phyloP scores from a whole-genome alignment of 1,284 basidiomycete species.

The Boletus hoseneyae region DNA sequence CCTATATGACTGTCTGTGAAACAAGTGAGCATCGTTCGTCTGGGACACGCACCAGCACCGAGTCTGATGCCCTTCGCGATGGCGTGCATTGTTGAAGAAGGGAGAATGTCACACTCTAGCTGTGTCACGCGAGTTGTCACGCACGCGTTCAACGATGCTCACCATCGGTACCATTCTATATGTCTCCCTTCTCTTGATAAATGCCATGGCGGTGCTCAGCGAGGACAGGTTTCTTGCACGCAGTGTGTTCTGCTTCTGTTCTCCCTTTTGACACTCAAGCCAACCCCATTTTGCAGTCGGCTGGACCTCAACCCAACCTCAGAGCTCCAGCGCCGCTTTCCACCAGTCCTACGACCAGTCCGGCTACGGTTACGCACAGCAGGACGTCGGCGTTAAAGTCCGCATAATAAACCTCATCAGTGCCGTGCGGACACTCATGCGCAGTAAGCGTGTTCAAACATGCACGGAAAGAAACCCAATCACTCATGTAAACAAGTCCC shows the following conservation, averaged over 20 bases:
- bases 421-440: conserved; percentile 91
- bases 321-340: conserved; percentile 52
- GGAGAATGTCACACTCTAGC: neutral
- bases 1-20: conserved; percentile 12
- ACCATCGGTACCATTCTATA: conserved; percentile 68
- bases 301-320: conserved; percentile 76
- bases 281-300: conserved; percentile 61
- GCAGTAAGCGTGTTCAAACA: conserved; percentile 59
- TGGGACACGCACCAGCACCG: conserved; percentile 12
- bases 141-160: conserved; percentile 38
- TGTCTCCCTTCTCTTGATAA: conserved; percentile 79
- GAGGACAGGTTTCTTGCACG: conserved; percentile 93
- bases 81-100: conserved; percentile 28
- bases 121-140: conserved; percentile 27
- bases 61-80: conserved; percentile 21
- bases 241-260: conserved; percentile 55
- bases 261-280: conserved; percentile 6
- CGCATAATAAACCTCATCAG: conserved; percentile 89
- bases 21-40: neutral
- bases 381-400: conserved; percentile 76
- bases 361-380: conserved; percentile 48
- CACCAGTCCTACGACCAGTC: conserved; percentile 67
- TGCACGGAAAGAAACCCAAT: conserved; percentile 13
- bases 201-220: conserved; percentile 90
- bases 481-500: conserved; percentile 60